Conservation (phyloP, 2,329 filamentous ascomycete species). For the Grosmannia clavigera region DNA sequence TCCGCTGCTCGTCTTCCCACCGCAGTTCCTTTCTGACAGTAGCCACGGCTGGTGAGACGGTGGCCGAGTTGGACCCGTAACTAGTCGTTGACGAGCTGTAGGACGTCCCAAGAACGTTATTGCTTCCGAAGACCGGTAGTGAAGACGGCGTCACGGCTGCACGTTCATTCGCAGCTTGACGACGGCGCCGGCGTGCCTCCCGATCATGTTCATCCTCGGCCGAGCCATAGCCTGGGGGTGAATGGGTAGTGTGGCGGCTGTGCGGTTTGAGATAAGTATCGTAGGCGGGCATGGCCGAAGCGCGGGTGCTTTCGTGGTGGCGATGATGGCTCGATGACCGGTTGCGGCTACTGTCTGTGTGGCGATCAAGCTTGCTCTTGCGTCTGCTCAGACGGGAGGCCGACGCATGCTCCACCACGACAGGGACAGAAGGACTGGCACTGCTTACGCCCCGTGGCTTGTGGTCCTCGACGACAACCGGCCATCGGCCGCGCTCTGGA, state of each 20-base stretch:
- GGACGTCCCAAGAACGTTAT: slow-evolving; percentile 10
- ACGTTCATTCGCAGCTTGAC: slow-evolving; percentile 4
- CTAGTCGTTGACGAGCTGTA: slow-evolving; percentile 6
- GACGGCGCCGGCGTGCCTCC: slow-evolving; percentile 11
- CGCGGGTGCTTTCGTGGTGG: not conserved
- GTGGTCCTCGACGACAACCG: slow-evolving; percentile 14
- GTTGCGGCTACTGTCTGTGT: not conserved
- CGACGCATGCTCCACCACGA: slow-evolving; percentile 10
- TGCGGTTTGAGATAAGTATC: slow-evolving; percentile 3
- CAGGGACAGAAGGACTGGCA: slow-evolving; percentile 2
- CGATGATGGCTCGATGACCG: not conserved
- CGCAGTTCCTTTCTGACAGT: slow-evolving; percentile 16
- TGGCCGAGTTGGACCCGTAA: not conserved
- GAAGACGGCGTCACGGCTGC: slow-evolving; percentile 13
- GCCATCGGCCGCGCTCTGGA: slow-evolving; percentile 12
- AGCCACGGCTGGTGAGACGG: slow-evolving; percentile 6
- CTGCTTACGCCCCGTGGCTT: slow-evolving; percentile 2
- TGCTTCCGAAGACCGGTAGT: slow-evolving; percentile 10
- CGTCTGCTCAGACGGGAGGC: slow-evolving; percentile 2
- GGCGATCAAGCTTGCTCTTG: not conserved
- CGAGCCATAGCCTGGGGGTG: slow-evolving; percentile 12
- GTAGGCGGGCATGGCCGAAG: not conserved
- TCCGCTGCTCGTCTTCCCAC: slow-evolving; percentile 19
- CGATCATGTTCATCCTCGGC: slow-evolving; percentile 13
- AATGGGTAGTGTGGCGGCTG: not conserved